Evolutionary conservation across 108 stramenopile species (phyloP), one percentile per base, ranked within the genome.

Genomic region (Parmales sp.): DNA sequence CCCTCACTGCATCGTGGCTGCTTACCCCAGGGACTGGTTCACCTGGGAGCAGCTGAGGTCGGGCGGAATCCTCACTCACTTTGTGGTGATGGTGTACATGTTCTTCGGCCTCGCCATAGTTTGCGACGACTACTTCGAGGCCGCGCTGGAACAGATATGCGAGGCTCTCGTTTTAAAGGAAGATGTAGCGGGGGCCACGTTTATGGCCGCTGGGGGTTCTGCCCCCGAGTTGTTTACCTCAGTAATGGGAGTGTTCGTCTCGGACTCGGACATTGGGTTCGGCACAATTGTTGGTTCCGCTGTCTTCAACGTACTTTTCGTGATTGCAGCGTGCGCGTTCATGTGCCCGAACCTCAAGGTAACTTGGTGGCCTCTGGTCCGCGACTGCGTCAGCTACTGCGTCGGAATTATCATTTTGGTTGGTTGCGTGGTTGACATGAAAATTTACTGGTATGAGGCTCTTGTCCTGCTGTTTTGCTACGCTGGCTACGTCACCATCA

Each of bases 131-230:
- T 81, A 74, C 45, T 74, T 81, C 31, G 69, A 39, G 0, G 18
- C 69, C 8, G 22, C 68, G 3, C 69, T 75, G 26, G 74, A 75
- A 45, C 25, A 50, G 16, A 75, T 70, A 34, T 69, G 45, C 39
- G 69, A 36, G 39, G 45, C 34, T 13, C 74, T 70, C 13, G 45
- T 63, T 6, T 64, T 75, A 4, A 65, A 36, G 18, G 45, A 65
- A 26, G 80, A 81, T 28, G 80, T 80, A 29, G 80, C 80, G 0
- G 80, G 80, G 8, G 80, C 80, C 38, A 80, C 80, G n/a, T 76
- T 80, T 37, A 70, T 71, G 70, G 63, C 70, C 1, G 76, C 76
- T 4, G 76, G 76, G 0, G 76, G 76, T 13, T 69, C 68, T 2
- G 76, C 76, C 5, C 76, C 76, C n/a, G 76, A 77, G 68, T 63